phyloP scores from a whole-genome alignment of 192 early-diverging fungal species.

The Coemansia aciculifera region DNA sequence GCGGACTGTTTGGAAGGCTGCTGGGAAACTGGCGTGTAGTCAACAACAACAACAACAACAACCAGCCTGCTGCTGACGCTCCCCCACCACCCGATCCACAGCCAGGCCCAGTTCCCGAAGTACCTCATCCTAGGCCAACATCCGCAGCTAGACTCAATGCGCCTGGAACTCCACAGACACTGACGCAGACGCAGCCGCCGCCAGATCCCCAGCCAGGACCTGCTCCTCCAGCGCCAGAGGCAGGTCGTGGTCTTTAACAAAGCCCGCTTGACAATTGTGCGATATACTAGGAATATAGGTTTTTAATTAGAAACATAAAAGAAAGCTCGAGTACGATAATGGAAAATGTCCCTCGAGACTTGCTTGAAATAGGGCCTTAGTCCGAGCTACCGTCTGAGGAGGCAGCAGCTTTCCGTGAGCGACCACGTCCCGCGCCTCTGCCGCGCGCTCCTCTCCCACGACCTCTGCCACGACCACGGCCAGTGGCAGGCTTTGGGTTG shows the following conservation, averaged over 20 bases:
- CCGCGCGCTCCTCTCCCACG: constrained; percentile 43
- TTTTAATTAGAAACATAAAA: not conserved
- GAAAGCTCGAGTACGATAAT: not conserved
- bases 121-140: not conserved
- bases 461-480: constrained; percentile 41
- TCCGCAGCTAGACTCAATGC: not conserved
- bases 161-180: not conserved
- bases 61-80: not conserved
- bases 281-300: not conserved
- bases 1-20: constrained; percentile 17
- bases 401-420: constrained; percentile 12
- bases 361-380: not conserved
- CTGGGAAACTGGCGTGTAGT: constrained; percentile 39
- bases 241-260: not conserved
- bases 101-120: constrained; percentile 35
- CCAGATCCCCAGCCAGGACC: constrained; percentile 2
- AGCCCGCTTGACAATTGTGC: not conserved
- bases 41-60: constrained; percentile 16
- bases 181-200: constrained; percentile 6
- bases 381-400: constrained; percentile 2
- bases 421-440: constrained; percentile 32
- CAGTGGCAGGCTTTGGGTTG: constrained; percentile 11
- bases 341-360: not conserved
- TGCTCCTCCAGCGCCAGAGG: not conserved
- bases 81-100: constrained; percentile 29